These are phyloP conservation scores for Acrodontium crateriforme DNA, from an alignment of 2,329 filamentous ascomycete genomes.

Conservation along the genomic window DNA sequence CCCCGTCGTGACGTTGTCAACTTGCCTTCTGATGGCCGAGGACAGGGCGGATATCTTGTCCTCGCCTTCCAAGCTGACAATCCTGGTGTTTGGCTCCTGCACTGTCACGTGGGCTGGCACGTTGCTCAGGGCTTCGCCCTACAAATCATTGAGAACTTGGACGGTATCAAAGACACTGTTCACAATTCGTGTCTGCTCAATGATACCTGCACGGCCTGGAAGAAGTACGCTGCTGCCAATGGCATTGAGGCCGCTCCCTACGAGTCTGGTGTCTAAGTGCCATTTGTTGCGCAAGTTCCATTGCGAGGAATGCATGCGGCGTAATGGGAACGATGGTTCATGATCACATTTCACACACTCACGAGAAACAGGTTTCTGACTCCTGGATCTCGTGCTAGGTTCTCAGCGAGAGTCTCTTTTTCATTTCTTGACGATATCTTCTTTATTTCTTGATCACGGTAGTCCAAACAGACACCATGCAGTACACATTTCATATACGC, in stretches of 20 bases:
- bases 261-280: slow-evolving; percentile 11
- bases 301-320: too few species aligned
- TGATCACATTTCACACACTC: too few species aligned
- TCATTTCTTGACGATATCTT: too few species aligned
- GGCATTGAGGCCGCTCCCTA: slow-evolving; percentile 3
- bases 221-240: slow-evolving; percentile 9
- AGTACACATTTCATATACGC: too few species aligned
- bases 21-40: background rate
- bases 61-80: slow-evolving; percentile 23
- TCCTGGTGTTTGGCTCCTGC: slow-evolving; percentile 38
- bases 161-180: slow-evolving; percentile 19
- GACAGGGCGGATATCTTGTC: background rate
- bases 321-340: too few species aligned
- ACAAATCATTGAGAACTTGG: slow-evolving; percentile 12
- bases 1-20: slow-evolving; percentile 1
- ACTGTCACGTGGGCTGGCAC: slow-evolving; percentile 7
- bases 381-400: too few species aligned
- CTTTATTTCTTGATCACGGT: too few species aligned
- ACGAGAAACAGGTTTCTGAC: too few species aligned
- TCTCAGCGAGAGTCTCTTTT: too few species aligned
- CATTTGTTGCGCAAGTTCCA: background rate
- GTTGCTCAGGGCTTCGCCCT: slow-evolving; percentile 11
- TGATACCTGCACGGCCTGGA: slow-evolving; percentile 12
- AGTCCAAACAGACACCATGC: too few species aligned
- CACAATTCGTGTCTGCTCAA: slow-evolving; percentile 10